Evolutionary conservation across 345 rosid genomes (phyloP), one percentile per base, ranked within the genome.

Genomic region (Limnanthes douglasii): DNA sequence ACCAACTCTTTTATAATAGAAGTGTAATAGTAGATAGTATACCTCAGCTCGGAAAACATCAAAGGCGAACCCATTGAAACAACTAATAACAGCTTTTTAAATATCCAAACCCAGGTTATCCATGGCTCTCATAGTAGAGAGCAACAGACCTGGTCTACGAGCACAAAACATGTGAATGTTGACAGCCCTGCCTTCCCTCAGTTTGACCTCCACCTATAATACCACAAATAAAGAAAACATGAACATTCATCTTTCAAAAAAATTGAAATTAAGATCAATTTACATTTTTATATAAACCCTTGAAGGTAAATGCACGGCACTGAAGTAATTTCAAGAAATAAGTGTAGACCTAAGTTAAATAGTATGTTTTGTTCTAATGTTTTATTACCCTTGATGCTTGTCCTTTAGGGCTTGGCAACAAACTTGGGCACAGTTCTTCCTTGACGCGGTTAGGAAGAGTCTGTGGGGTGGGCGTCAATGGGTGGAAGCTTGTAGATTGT

Each of bases 41-140:
- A 88, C 97, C 95, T 88, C 95, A 43, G 97, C 97, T 29, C 78
- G 75, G 66, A 88, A 88, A 44, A 88, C 75, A 61, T 83, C 97
- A 64, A 88, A 46, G 3, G 95, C 93, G 34, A 88, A 88, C 14
- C 90, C 97, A 37, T 88, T 88, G 66, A 83, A 83, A 51, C 97
- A 83, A 65, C 97, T 88, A 41, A 79, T 76, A 35, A 88, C 95
- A 11, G 97, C 95, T 65, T 83, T 93, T 54, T 83, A 95, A 62
- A 88, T 68, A 64, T 83, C 97, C 44, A 88, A 53, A 3, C 95
- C 93, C 14, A 88, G 93, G 69, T 70, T 79, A 62, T 83, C 97
- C 34, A 88, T 46, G 24, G 95, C 95, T 57, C 73, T 72, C 86
- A 88, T 79, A 20, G 95, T 88, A 45, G 97, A 70, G 1, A 88